phyloP scores from a whole-genome alignment of 2,329 filamentous ascomycete genomes.

The Claviceps pusilla region DNA sequence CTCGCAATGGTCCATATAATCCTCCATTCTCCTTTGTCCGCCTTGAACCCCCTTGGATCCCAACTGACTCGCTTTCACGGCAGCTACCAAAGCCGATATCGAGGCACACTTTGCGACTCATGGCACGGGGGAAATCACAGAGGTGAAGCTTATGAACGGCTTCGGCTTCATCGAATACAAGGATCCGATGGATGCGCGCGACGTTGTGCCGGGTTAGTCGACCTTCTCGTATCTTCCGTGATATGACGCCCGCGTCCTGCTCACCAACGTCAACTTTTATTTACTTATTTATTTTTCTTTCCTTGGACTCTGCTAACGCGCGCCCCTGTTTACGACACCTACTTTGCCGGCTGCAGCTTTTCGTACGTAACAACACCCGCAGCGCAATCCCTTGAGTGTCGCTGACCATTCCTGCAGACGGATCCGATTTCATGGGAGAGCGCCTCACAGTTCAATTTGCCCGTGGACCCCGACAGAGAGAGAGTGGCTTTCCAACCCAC shows the following conservation, averaged over 20 bases:
- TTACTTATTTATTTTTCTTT: background rate
- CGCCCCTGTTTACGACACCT: background rate
- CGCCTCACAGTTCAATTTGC: conserved; percentile 97
- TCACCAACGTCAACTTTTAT: background rate
- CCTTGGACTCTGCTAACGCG: conserved; percentile 4
- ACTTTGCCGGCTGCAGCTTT: conserved; percentile 31
- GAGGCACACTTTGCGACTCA: conserved; percentile 90
- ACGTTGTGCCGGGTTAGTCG: conserved; percentile 85
- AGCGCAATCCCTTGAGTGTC: background rate
- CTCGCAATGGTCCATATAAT: conserved; percentile 62
- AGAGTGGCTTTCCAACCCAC: conserved; percentile 33
- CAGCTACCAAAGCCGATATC: conserved; percentile 93
- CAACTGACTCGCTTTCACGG: conserved; percentile 31
- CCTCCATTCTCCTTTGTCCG: conserved; percentile 6
- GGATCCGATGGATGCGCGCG: conserved; percentile 92
- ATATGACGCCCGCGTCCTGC: background rate
- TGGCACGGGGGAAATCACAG: conserved; percentile 92
- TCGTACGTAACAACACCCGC: conserved; percentile 32
- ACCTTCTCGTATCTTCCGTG: background rate
- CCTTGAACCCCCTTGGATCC: conserved; percentile 12
- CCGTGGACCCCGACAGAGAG: conserved; percentile 56
- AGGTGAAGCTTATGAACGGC: conserved; percentile 99
- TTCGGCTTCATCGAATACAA: conserved; percentile 99
- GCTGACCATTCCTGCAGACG: conserved; percentile 44
- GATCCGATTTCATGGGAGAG: conserved; percentile 95